Percentiles rank a stretch among this genome's conserved stretches.
These are phyloP conservation scores for Pelargonium nanum DNA, from an alignment of 345 rosid genomes.

Conservation along the genomic window DNA sequence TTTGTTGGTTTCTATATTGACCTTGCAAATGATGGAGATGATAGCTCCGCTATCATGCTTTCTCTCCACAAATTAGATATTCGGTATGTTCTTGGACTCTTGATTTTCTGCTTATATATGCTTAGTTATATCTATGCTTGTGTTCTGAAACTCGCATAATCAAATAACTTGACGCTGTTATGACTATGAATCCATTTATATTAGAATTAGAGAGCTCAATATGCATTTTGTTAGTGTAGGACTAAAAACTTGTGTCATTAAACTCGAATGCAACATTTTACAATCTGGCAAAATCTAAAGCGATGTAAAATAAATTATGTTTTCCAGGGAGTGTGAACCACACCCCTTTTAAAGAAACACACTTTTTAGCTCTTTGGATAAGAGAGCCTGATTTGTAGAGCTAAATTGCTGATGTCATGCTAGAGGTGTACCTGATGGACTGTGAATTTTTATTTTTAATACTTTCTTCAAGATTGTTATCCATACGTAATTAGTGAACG, in stretches of 20 bases:
- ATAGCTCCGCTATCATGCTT: slow-evolving; percentile 38
- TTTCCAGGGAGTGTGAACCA: no score
- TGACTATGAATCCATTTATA: not conserved
- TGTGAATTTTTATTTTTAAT: no score
- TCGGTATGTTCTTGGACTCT: slow-evolving; percentile 31
- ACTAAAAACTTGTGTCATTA: not conserved
- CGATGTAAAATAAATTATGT: no score
- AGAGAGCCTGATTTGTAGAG: no score
- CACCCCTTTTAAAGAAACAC: no score
- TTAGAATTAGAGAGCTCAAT: not conserved
- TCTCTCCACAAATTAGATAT: slow-evolving; percentile 34
- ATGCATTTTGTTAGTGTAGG: not conserved
- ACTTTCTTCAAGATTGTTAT: no score
- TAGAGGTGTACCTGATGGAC: no score
- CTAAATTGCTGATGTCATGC: no score
- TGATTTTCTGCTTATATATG: slow-evolving; percentile 9
- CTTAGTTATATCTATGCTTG: not conserved
- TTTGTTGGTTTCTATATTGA: slow-evolving; percentile 37
- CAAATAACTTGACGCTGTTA: not conserved
- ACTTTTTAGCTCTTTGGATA: no score
- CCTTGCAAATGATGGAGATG: slow-evolving; percentile 61
- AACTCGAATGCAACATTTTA: not conserved
- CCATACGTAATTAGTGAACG: no score
- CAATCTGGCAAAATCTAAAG: no score
- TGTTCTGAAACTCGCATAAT: not conserved